Percentiles rank a stretch among this genome's conserved stretches.
Evolutionary conservation across 106 monocot genomes (phyloP).

Genomic region (Platanthera zijinensis): DNA sequence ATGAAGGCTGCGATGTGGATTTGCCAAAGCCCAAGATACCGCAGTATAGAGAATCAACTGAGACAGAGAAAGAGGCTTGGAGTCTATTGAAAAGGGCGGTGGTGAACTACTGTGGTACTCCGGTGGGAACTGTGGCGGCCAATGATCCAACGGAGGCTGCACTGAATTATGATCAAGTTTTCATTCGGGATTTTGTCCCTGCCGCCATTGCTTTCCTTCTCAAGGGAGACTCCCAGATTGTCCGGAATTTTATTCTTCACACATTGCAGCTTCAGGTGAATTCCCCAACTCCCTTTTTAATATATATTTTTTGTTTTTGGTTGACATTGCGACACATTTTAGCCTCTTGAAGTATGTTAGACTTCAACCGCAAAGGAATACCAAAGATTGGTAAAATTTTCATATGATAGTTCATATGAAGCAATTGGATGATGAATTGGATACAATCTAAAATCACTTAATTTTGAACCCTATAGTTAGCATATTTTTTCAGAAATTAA

Average conservation of each 20-base stretch:
- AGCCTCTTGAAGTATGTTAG: neutral
- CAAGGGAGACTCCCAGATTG: constrained; percentile 82
- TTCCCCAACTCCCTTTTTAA: neutral
- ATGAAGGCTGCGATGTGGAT: neutral
- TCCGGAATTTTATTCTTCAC: constrained; percentile 82
- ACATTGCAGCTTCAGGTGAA: constrained; percentile 93
- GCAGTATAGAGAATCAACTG: constrained; percentile 26
- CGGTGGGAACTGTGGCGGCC: constrained; percentile 89
- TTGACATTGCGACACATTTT: neutral
- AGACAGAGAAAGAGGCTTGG: constrained; percentile 95
- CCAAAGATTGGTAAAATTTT: neutral
- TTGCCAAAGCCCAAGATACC: neutral
- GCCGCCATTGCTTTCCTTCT: constrained; percentile 84
- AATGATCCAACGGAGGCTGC: constrained; percentile 46
- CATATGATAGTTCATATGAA: neutral
- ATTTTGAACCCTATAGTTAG: neutral
- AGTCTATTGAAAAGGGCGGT: constrained; percentile 61
- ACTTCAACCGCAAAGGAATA: neutral
- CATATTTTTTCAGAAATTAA: neutral
- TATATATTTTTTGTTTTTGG: neutral
- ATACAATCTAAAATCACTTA: neutral
- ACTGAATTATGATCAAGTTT: constrained; percentile 94
- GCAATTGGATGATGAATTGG: neutral
- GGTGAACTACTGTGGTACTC: constrained; percentile 70
- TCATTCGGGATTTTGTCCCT: constrained; percentile 94